Percentiles rank a stretch among this genome's conserved stretches.
Evolutionary conservation across 495 filamentous ascomycete species (phyloP).

Genomic region (Arthonia radiata): DNA sequence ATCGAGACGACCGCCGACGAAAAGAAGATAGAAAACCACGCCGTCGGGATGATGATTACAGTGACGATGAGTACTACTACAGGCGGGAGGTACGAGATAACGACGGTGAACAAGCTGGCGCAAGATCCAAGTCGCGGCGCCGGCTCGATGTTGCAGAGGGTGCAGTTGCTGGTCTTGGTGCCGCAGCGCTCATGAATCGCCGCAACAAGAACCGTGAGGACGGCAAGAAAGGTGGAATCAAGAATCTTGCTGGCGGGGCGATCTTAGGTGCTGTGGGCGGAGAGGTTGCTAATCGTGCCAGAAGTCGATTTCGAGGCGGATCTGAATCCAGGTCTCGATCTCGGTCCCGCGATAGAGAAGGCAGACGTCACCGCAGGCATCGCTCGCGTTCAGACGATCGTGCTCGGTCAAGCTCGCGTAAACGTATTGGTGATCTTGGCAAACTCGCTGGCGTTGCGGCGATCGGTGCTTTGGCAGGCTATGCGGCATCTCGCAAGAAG

Average conservation of each 20-base stretch:
- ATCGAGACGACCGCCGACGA: slow-evolving; percentile 12
- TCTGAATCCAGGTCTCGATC: no score
- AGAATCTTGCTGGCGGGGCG: slow-evolving; percentile 55
- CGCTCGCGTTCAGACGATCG: slow-evolving; percentile 13
- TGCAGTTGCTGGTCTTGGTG: slow-evolving; percentile 52
- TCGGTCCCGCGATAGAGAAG: slow-evolving; percentile 12
- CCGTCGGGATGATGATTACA: slow-evolving; percentile 19
- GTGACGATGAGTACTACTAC: slow-evolving; percentile 40
- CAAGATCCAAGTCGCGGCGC: slow-evolving; percentile 38
- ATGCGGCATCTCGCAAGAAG: slow-evolving; percentile 32
- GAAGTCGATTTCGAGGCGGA: slow-evolving; percentile 29
- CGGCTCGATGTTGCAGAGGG: slow-evolving; percentile 70
- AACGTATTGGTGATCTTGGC: slow-evolving; percentile 44
- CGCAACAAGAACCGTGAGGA: slow-evolving; percentile 33
- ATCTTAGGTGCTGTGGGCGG: slow-evolving; percentile 63
- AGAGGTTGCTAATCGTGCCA: slow-evolving; percentile 46
- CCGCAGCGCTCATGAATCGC: slow-evolving; percentile 49
- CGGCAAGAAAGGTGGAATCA: slow-evolving; percentile 32
- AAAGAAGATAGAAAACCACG: no score
- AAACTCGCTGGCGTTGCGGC: slow-evolving; percentile 62
- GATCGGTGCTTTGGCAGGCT: slow-evolving; percentile 22
- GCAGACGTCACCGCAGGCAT: slow-evolving; percentile 13
- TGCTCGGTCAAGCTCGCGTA: slow-evolving; percentile 8
- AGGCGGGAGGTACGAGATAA: slow-evolving; percentile 9
- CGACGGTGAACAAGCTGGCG: slow-evolving; percentile 11